Evolutionary conservation across 805 yeast genomes (phyloP).

Genomic region (Tetrapisispora arboricola): DNA sequence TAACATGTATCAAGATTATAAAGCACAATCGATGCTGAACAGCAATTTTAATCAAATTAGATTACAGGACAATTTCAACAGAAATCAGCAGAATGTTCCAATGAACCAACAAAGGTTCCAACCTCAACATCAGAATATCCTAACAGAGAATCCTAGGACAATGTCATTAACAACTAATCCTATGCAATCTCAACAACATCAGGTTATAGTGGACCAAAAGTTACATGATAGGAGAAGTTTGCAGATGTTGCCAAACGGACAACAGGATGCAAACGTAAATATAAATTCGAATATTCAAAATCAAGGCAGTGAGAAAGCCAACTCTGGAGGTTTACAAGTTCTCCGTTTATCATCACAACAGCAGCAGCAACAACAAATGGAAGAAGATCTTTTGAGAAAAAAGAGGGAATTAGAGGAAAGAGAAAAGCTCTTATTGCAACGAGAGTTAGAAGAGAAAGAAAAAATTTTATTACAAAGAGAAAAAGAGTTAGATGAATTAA

Average conservation of each 20-base stretch:
- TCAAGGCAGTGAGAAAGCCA: neutral
- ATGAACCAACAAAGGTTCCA: neutral
- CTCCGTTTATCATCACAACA: neutral
- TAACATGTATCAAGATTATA: conserved; percentile 5
- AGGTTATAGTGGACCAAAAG: neutral
- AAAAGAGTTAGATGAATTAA: neutral
- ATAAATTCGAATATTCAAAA: neutral
- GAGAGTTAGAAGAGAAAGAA: conserved; percentile 4
- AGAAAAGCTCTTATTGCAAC: conserved; percentile 2
- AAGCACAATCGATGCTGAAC: neutral
- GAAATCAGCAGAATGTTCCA: no score
- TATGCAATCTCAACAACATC: conserved; percentile 4
- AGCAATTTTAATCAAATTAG: neutral
- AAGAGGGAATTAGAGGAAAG: conserved; percentile 1
- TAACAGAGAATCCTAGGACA: conserved; percentile 18
- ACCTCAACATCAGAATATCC: neutral
- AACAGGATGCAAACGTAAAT: neutral
- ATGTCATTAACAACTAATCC: conserved; percentile 24
- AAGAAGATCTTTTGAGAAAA: neutral
- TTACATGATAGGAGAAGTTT: neutral
- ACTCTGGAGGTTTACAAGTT: neutral
- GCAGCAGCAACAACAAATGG: neutral
- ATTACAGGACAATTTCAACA: neutral
- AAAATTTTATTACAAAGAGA: conserved; percentile 3
- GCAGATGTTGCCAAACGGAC: neutral